Evolutionary conservation across 345 rosid species (phyloP), one percentile per base, ranked within the genome.

Genomic region (Syzygium grande): DNA sequence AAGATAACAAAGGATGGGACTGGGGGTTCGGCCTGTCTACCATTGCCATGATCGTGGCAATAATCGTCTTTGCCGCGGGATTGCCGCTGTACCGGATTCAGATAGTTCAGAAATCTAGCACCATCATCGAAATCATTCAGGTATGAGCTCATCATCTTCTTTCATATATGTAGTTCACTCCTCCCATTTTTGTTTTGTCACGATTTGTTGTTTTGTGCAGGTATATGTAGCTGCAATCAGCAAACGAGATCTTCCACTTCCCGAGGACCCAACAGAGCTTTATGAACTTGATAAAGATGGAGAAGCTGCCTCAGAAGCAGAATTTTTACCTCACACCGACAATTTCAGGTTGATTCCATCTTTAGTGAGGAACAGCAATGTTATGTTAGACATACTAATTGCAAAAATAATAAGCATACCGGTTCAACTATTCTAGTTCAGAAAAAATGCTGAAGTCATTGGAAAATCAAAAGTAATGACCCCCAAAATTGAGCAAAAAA

Each of bases 1-100:
- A 94, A 84, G 93, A 92, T 85, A 68, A 93, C 78, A 92, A 68
- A 90, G 95, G 96, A 38, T 94, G 95, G 94, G 96, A 92, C 84
- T 91, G 90, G 92, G 94, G 95, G 21, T 92, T 95, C 43, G 91
- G 91, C 21, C 1, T 92, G 52, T 51, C 91, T 13, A n/a, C 92
- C 9, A 6, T 88, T 49, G 86, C 94, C 55, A 87, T 94, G 89
- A 84, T 92, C 84, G 51, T 91, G 85, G 92, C 61, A 52, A 30
- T 93, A 83, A n/a, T 92, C 30, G 27, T 92, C 51, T 91, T 92
- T 56, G 9, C 85, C 19, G 84, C 86, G 13, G 97, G 94, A 84
- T 86, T 88, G 90, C 94, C 95, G 2, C 30, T 84, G 86, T 94
- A 92, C 59, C 89, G 94, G 85, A 87, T 92, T 29, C 94, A 94